These are phyloP conservation scores for Aspergillus ochraceoroseus DNA, from an alignment of 2,329 filamentous ascomycete species.

Conservation along the genomic window DNA sequence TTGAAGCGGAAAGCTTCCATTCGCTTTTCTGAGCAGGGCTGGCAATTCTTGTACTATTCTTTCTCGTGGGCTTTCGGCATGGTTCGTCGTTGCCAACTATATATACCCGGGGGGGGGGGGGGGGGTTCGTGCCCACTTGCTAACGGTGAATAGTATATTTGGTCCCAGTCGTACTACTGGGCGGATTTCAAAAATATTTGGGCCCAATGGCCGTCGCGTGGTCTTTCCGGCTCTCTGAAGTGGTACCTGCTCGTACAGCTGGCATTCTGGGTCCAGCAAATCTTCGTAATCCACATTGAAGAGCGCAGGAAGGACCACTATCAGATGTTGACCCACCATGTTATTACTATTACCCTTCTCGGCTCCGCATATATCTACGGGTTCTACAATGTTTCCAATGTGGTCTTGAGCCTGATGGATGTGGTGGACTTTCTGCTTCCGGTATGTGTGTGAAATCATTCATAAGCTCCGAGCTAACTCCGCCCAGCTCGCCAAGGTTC, in stretches of 20 bases:
- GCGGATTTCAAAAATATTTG: conserved; percentile 68
- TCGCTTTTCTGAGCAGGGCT: conserved; percentile 90
- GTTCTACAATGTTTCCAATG: conserved; percentile 70
- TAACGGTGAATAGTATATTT: conserved; percentile 57
- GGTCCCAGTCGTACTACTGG: conserved; percentile 66
- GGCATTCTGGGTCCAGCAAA: conserved; percentile 83
- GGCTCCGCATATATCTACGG: conserved; percentile 73
- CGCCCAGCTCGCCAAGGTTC: conserved; percentile 77
- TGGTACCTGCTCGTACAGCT: conserved; percentile 80
- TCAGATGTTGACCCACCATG: conserved; percentile 86
- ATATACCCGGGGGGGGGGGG: no score
- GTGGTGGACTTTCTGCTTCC: conserved; percentile 61
- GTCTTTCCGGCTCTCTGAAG: conserved; percentile 69
- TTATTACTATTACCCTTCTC: conserved; percentile 75
- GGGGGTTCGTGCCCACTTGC: background rate
- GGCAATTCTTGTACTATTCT: conserved; percentile 76
- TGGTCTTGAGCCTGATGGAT: conserved; percentile 82
- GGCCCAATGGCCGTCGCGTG: conserved; percentile 70
- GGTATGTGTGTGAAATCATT: background rate
- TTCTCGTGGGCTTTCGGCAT: conserved; percentile 73
- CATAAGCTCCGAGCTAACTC: conserved; percentile 54
- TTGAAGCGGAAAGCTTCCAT: conserved; percentile 72
- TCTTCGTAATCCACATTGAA: conserved; percentile 83
- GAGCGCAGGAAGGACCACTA: conserved; percentile 81
- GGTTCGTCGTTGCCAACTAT: conserved; percentile 47